Evolutionary conservation across 2,329 filamentous ascomycete genomes (phyloP), one percentile per base, ranked within the genome.

Genomic region (Cryphonectria parasitica): DNA sequence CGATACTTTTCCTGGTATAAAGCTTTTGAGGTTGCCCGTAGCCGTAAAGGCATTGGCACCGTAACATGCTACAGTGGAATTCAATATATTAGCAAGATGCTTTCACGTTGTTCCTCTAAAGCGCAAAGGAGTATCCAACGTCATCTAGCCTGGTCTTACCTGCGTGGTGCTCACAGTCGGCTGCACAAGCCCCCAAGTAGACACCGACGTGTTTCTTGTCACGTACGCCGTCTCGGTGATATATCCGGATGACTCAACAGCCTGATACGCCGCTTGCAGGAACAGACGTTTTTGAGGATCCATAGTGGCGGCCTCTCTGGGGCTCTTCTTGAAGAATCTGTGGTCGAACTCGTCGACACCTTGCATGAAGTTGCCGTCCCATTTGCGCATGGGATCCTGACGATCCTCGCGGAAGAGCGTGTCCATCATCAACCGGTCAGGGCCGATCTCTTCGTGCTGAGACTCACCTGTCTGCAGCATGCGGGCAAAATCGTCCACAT

Each of bases 151-250:
- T 34, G 34, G 2, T 34, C 34, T 34, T 34, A 34, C 34, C 76
- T 1, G 81, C 71, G 49, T 84, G 83, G 36, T 79, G 65, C 31
- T 83, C 78, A 68, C 85, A 85, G 66, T 84, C 81, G 0, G 71
- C 73, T 0, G 71, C 75, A 34, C 75, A 76, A 7, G 74, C 67
- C 5, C 82, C 82, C 1, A 84, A 72, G 63, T 80, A 61, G 31
- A 36, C 28, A 8, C 56, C 56, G 17, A 61, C 56, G 22, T 22
- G 56, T 36, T 10, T 61, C 31, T 28, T 60, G 8, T 34, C 28
- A n/a, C 56, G 56, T 31, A 25, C 25, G 31, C 19, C 56, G 31
- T 15, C 56, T 39, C 45, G 28, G n/a, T 25, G 34, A 74, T 73
- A 66, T 76, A 76, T 7, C 75, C 75, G 1, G 61, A 61, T 22